phyloP scores from a whole-genome alignment of 441 rosid species.

The Syzygium malaccense region DNA sequence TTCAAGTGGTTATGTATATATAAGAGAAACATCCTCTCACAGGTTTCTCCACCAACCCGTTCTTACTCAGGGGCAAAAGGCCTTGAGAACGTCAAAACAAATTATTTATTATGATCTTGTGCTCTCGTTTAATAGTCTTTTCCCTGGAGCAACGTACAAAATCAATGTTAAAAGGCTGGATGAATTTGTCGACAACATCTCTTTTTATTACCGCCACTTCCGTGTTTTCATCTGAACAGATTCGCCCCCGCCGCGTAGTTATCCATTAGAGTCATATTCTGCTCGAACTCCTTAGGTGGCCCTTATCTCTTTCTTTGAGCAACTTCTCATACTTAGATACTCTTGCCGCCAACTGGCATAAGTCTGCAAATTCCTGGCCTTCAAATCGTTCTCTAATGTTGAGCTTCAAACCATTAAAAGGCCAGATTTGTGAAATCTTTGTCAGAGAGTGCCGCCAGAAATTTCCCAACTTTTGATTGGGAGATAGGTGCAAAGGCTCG shows the following conservation, averaged over 20 bases:
- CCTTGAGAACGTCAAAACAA: no score
- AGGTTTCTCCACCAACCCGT: background rate
- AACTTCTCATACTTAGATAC: no score
- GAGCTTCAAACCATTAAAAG: background rate
- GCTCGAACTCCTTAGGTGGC: no score
- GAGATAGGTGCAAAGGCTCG: background rate
- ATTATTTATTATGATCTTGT: no score
- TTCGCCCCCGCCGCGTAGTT: no score
- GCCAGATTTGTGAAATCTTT: background rate
- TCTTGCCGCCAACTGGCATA: background rate
- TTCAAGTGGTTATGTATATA: background rate
- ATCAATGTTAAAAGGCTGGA: no score
- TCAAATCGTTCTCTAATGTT: background rate
- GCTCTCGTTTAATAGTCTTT: no score
- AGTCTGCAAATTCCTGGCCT: background rate
- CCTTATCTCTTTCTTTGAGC: background rate
- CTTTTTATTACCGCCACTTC: no score
- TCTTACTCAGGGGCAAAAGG: background rate
- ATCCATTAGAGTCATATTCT: no score
- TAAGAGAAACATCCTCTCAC: background rate
- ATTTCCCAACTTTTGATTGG: background rate
- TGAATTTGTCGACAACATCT: no score
- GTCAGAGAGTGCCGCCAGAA: background rate
- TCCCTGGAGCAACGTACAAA: no score
- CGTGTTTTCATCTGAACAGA: no score